Base-by-base conservation (phyloP, 805 yeast species). In the Saccharomycopsis oosterbeekiorum region DNA sequence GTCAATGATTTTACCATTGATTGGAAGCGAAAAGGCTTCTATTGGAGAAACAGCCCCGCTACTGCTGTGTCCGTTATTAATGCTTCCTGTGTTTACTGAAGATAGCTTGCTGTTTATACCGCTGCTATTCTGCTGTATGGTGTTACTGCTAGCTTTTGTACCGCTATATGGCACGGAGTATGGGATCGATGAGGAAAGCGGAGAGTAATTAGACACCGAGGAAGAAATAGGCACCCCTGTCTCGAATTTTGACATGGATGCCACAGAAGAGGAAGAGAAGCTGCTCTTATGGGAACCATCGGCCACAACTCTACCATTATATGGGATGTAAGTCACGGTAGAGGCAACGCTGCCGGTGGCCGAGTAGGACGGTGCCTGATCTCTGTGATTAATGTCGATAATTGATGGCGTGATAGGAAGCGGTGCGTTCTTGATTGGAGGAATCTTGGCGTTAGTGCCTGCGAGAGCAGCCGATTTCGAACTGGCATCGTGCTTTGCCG, bases 111-210 rank as follows among this genome's bases (percentile, higher is more conserved):
- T 41, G 12, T 40, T 34, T 24, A 26, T 15, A 43, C 26, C 9
- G 41, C 34, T 29, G 34, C 34, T 29, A 29, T 29, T 29, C 34
- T 29, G 34, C 34, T 29, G 34, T 29, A 29, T 29, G 34, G 34
- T 29, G 6, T 29, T 29, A 6, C 34, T 29, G 34, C 34, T 29
- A 29, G 34, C 34, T 37, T 56, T 63, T 1, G 53, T 21, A 21
- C 65, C 65, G 26, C 62, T 59, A 39, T 63, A 63, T 19, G 65
- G 65, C 2, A 59, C 65, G 9, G 57, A 47, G 42, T 63, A 63
- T n/a, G 65, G 65, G 11, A 63, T 63, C 12, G 60, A 57, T n/a
- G 58, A 26, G 9, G 64, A 60, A 11, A 58, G 55, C n/a, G 65
- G 64, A n/a, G 60, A 57, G 39, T 59, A 61, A 41, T 40, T 26